These are phyloP conservation scores for Ormosia semicastrata DNA, from an alignment of 306 rosid genomes.

Conservation along the genomic window DNA sequence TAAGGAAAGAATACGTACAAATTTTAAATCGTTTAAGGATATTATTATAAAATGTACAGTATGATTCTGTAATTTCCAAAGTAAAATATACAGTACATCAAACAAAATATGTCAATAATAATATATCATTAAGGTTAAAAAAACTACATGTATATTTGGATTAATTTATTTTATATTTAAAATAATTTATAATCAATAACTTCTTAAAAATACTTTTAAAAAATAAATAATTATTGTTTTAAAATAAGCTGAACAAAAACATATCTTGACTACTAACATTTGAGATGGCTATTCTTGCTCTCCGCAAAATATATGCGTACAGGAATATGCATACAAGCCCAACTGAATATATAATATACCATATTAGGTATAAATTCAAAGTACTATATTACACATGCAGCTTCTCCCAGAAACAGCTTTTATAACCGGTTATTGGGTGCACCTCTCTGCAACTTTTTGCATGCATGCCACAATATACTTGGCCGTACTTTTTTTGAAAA, in stretches of 20 bases:
- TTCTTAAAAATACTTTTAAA: no score
- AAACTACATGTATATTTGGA: neutral
- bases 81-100: neutral
- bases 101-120: neutral
- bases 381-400: neutral
- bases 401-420: neutral
- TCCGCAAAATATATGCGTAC: neutral
- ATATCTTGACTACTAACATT: neutral
- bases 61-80: neutral
- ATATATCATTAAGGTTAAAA: neutral
- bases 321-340: neutral
- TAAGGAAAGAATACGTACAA: neutral
- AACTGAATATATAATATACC: neutral
- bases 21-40: neutral
- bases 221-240: no score
- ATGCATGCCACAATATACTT: constrained; percentile 33
- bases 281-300: neutral
- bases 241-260: no score
- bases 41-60: neutral
- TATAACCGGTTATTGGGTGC: constrained; percentile 9
- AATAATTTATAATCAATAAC: no score
- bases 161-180: no score
- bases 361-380: neutral
- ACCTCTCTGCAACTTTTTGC: neutral
- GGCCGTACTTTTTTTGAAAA: neutral